phyloP scores from a whole-genome alignment of 176 grass and related monocot species.

The Poa annua region DNA sequence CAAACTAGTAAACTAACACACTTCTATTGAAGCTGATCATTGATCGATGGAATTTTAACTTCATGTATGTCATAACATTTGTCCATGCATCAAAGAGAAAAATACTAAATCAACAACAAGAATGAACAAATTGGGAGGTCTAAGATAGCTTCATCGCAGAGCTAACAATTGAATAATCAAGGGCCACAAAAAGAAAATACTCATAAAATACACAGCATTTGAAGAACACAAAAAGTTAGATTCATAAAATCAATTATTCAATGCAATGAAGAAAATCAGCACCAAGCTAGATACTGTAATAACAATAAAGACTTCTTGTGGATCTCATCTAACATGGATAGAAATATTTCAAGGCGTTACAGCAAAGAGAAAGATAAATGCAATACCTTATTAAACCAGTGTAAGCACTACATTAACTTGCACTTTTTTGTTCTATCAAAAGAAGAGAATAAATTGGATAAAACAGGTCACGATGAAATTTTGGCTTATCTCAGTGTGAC shows the following conservation, averaged over 20 bases:
- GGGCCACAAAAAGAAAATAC: conserved; percentile 14
- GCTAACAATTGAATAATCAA: background rate
- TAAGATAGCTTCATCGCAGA: background rate
- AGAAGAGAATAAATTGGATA: background rate
- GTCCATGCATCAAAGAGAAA: background rate
- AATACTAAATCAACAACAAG: background rate
- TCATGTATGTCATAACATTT: conserved; percentile 14
- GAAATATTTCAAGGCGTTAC: background rate
- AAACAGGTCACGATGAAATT: conserved; percentile 18
- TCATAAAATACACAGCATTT: background rate
- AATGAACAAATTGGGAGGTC: background rate
- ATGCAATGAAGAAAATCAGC: background rate
- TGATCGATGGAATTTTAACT: conserved; percentile 18
- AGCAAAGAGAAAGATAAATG: background rate
- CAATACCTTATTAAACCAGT: conserved; percentile 6
- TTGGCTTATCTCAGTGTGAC: background rate
- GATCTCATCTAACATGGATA: conserved; percentile 33
- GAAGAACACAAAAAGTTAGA: background rate
- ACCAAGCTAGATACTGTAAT: conserved; percentile 5
- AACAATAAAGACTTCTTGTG: background rate
- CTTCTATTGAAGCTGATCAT: background rate
- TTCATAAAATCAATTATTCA: background rate
- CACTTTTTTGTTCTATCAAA: background rate
- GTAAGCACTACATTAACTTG: background rate
- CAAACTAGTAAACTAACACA: background rate